These are phyloP conservation scores for Tolypocladium paradoxum DNA, from an alignment of 2,329 filamentous ascomycete genomes.

Conservation along the genomic window DNA sequence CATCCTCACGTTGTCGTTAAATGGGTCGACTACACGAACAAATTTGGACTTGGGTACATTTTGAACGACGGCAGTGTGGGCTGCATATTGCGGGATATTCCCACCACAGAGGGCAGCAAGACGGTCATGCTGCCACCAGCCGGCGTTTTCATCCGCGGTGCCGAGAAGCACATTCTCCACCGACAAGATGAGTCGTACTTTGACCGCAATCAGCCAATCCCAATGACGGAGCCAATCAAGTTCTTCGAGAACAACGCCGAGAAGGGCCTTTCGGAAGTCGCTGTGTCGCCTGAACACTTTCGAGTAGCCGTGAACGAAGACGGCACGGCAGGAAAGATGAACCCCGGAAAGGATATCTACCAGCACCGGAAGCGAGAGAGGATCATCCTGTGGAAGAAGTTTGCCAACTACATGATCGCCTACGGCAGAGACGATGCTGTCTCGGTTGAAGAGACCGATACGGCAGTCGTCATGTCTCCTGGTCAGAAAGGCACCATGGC, in stretches of 20 bases:
- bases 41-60: conserved; percentile 76
- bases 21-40: conserved; percentile 85
- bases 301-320: conserved; percentile 43
- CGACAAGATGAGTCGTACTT: conserved; percentile 42
- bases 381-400: conserved; percentile 61
- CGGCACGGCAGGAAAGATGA: conserved; percentile 49
- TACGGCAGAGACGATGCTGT: conserved; percentile 61
- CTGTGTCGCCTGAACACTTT: conserved; percentile 53
- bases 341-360: conserved; percentile 51
- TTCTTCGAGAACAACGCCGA: conserved; percentile 65
- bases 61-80: conserved; percentile 73
- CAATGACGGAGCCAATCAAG: conserved; percentile 52
- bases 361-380: conserved; percentile 56
- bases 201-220: conserved; percentile 50
- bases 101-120: conserved; percentile 37
- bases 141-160: conserved; percentile 60
- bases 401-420: conserved; percentile 63
- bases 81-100: conserved; percentile 51
- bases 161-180: conserved; percentile 59
- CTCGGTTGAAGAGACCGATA: conserved; percentile 33
- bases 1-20: conserved; percentile 59
- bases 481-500: conserved; percentile 26
- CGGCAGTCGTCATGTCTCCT: conserved; percentile 27
- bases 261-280: conserved; percentile 50
- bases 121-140: conserved; percentile 52